Conservation (phyloP, 1,139 yeast genomes). For the Debaryomyces coudertii region DNA sequence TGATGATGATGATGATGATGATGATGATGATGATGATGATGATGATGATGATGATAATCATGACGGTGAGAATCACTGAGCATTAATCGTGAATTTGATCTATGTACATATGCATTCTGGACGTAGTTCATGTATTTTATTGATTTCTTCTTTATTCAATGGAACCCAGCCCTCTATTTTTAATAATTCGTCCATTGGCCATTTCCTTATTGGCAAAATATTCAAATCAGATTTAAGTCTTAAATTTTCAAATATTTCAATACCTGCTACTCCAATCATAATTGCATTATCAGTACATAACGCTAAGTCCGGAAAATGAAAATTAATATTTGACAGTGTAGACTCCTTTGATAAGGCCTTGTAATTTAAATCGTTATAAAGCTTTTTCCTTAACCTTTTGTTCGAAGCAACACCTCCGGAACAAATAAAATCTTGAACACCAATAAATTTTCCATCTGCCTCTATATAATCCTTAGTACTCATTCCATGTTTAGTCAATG, state of each 20-base stretch:
- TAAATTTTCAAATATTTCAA: slow-evolving; percentile 70
- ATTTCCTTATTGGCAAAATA: slow-evolving; percentile 65
- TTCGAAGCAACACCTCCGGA: slow-evolving; percentile 97
- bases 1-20: too few relatives aligned
- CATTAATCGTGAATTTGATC: not conserved
- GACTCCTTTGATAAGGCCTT: slow-evolving; percentile 15
- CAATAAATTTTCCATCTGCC: slow-evolving; percentile 40
- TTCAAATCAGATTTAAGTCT: slow-evolving; percentile 51
- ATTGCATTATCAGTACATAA: slow-evolving; percentile 94
- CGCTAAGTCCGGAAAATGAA: slow-evolving; percentile 68
- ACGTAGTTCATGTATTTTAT: not conserved
- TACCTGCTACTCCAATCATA: slow-evolving; percentile 98
- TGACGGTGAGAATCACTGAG: not conserved
- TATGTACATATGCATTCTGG: slow-evolving; percentile 11
- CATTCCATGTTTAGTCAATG: slow-evolving; percentile 43
- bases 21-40: slow-evolving; percentile 15
- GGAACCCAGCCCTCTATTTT: slow-evolving; percentile 54
- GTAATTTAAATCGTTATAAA: slow-evolving; percentile 38
- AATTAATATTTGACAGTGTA: slow-evolving; percentile 10
- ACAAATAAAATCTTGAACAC: slow-evolving; percentile 64
- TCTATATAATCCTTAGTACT: slow-evolving; percentile 12
- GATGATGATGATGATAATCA: slow-evolving; percentile 2
- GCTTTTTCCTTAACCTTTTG: slow-evolving; percentile 52
- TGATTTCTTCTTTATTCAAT: slow-evolving; percentile 15
- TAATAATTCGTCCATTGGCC: slow-evolving; percentile 66